A percentile compares a stretch with the other conserved stretches of the same genome.
Conservation (phyloP, 176 grass and related monocot genomes). For the Triticum monococcum region DNA sequence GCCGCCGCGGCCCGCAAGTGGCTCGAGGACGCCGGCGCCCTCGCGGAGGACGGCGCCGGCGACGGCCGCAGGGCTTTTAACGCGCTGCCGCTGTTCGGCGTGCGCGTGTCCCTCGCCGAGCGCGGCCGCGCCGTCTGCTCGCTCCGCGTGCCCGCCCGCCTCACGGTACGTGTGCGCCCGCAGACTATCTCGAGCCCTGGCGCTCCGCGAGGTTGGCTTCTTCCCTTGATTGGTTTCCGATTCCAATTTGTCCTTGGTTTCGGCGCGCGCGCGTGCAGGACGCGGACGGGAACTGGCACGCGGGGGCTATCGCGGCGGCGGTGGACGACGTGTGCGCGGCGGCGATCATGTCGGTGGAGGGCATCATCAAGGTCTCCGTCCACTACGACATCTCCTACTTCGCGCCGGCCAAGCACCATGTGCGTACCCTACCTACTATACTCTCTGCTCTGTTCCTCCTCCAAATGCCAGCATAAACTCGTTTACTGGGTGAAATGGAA, state of each 20-base stretch:
- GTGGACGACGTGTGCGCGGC: conserved; percentile 81
- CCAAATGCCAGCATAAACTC: background rate
- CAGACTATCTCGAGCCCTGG: background rate
- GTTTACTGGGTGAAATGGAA: background rate
- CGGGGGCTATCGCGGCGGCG: conserved; percentile 64
- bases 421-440: conserved; percentile 7
- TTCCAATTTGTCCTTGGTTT: background rate
- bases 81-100: conserved; percentile 54
- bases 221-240: background rate
- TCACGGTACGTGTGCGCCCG: conserved; percentile 41
- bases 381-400: conserved; percentile 72
- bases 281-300: conserved; percentile 75
- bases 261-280: conserved; percentile 33
- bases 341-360: conserved; percentile 70
- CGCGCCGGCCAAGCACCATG: conserved; percentile 60
- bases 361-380: conserved; percentile 77
- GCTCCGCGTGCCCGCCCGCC: conserved; percentile 59
- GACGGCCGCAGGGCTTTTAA: conserved; percentile 46
- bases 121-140: conserved; percentile 49
- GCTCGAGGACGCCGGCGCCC: conserved; percentile 56
- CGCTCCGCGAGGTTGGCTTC: too few relatives aligned
- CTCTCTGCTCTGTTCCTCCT: background rate
- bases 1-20: conserved; percentile 41
- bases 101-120: conserved; percentile 40
- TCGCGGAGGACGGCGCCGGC: background rate